Evolutionary conservation across 192 early-diverging fungal genomes (phyloP).

Genomic region (Rhizophagus clarus): DNA sequence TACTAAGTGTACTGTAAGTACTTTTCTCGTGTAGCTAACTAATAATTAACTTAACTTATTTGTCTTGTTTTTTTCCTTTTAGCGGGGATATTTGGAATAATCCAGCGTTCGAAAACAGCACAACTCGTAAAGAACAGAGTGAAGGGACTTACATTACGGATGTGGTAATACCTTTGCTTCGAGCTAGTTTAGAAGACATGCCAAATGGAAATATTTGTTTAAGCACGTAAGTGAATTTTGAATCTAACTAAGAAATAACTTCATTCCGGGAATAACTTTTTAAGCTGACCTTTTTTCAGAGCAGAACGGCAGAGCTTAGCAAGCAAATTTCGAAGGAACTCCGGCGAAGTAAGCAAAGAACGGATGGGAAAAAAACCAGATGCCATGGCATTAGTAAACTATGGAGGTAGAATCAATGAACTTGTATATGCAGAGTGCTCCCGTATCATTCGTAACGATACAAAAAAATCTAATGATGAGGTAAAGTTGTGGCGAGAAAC

Average conservation of each 20-base stretch:
- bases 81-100: background rate
- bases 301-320: too few species aligned
- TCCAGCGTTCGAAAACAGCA: background rate
- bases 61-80: too few species aligned
- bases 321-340: too few species aligned
- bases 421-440: background rate
- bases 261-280: too few species aligned
- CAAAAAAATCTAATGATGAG: background rate
- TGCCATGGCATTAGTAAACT: too few species aligned
- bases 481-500: conserved; percentile 14
- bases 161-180: background rate
- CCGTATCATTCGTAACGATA: background rate
- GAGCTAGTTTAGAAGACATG: background rate
- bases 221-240: too few species aligned
- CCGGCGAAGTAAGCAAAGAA: too few species aligned
- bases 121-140: background rate
- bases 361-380: background rate
- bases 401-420: background rate
- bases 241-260: too few species aligned
- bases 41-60: too few species aligned
- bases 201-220: background rate
- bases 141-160: background rate
- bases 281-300: too few species aligned
- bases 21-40: too few species aligned
- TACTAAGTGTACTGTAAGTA: background rate